phyloP scores from a whole-genome alignment of 805 yeast species.

The Lipomyces chichibuensis region DNA sequence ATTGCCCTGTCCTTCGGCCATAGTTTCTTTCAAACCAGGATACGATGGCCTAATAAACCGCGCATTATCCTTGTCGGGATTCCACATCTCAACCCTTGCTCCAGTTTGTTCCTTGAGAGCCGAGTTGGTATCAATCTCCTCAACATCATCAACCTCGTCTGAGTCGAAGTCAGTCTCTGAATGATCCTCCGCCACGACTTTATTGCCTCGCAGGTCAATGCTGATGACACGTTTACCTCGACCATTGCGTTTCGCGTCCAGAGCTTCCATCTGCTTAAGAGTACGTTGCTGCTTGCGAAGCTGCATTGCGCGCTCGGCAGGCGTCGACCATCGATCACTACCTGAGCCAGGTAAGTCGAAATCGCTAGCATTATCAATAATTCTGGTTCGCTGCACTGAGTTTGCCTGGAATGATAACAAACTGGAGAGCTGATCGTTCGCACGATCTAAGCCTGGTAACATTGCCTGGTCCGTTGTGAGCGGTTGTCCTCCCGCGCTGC shows the following conservation, averaged over 20 bases:
- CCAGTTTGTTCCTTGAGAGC: slow-evolving; percentile 19
- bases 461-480: neutral
- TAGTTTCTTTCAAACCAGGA: neutral
- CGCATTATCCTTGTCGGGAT: slow-evolving; percentile 20
- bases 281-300: slow-evolving; percentile 83
- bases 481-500: slow-evolving; percentile 32
- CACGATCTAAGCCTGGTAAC: slow-evolving; percentile 51
- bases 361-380: slow-evolving; percentile 92
- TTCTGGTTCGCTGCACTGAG: slow-evolving; percentile 85
- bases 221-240: slow-evolving; percentile 75
- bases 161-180: slow-evolving; percentile 39
- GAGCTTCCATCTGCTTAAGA: slow-evolving; percentile 62
- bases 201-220: slow-evolving; percentile 79
- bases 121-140: slow-evolving; percentile 20
- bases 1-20: neutral
- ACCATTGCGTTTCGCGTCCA: slow-evolving; percentile 64
- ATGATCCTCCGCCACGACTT: slow-evolving; percentile 63
- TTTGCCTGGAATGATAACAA: slow-evolving; percentile 80
- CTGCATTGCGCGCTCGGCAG: slow-evolving; percentile 84
- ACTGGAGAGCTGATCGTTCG: slow-evolving; percentile 73
- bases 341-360: slow-evolving; percentile 64
- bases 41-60: slow-evolving; percentile 26
- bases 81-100: slow-evolving; percentile 10
- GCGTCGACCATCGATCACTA: slow-evolving; percentile 74
- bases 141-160: slow-evolving; percentile 42